phyloP scores from a whole-genome alignment of 768 basidiomycete species.

The Panaeolus cyanescens region DNA sequence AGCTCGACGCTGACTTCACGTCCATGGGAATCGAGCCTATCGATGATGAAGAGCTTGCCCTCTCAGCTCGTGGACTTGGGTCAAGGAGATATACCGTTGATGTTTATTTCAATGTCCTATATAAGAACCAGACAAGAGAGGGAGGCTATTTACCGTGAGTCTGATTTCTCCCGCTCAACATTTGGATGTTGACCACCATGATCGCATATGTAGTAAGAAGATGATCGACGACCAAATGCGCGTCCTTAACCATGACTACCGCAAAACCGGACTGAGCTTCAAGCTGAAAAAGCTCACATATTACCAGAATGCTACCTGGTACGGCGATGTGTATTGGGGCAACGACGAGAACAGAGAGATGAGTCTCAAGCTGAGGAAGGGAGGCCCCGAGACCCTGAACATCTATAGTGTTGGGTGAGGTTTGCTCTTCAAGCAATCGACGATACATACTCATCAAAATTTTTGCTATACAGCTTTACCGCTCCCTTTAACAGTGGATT shows the following conservation, averaged over 20 bases:
- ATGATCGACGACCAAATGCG: conserved; percentile 34
- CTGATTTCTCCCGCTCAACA: not conserved
- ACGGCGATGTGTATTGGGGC: conserved; percentile 36
- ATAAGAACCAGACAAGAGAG: conserved; percentile 26
- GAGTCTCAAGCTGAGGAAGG: conserved; percentile 35
- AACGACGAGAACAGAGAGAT: conserved; percentile 37
- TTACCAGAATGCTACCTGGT: conserved; percentile 40
- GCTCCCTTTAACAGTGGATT: conserved; percentile 34
- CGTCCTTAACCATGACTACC: conserved; percentile 40
- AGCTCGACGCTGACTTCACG: not conserved
- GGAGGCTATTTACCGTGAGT: conserved; percentile 36
- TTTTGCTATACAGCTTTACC: conserved; percentile 22
- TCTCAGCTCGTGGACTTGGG: not conserved
- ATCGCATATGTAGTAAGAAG: conserved; percentile 5
- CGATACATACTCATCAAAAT: not conserved
- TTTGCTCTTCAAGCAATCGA: not conserved
- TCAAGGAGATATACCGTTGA: conserved; percentile 17
- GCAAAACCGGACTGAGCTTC: conserved; percentile 32
- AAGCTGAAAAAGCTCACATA: conserved; percentile 31
- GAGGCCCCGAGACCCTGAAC: conserved; percentile 34
- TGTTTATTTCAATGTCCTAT: conserved; percentile 39
- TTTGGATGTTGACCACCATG: not conserved
- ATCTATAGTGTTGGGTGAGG: conserved; percentile 46
- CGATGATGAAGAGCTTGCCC: not conserved
- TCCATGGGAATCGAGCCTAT: not conserved